Base-by-base conservation (phyloP, 371 early-diverging fungal species). In the Mortierella sp. region DNA sequence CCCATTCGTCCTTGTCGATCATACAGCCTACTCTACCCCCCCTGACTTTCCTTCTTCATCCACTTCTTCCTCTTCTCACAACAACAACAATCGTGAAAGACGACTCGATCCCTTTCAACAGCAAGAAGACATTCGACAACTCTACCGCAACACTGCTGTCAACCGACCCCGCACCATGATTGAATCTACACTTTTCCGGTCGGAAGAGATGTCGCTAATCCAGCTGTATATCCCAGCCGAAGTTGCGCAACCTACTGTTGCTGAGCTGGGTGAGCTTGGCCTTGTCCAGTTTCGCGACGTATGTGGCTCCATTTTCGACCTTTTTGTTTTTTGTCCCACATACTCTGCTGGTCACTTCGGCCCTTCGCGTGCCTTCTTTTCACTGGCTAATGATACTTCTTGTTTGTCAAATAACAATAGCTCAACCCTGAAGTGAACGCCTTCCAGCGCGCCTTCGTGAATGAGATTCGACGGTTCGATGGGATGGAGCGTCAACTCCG, bases 161-260 rank as follows among this genome's bases (percentile, higher is more conserved):
- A 70, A 31, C 19, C 48, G 75, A 72, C 26, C 28, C 2, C 69
- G 28, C 76, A 84, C 54, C 75, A 92, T 87, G 90, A 73, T 88
- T 44, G 82, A 87, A 59, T 86, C 90, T 55, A 91, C 89, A 31
- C 91, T 98, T 89, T 97, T 98, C 91, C 94, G 98, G 72, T 97
- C 97, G 88, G 98, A 98, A 90, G 95, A 95, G 89, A 98, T 98
- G 98, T 96, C 98, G 70, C 94, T 97, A 80, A 92, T 97, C 73
- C 97, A 97, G 91, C 91, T 98, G 73, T 98, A 97, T 90, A 96
- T 99, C 80, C 98, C 99, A 13, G 90, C 94, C 64, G 99, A 99
- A 90, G 95, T 97, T 57, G 96, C 97, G 10, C 97, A 96, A 81
- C 95, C 94, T 40, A 96, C 97, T 44, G 95, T 98, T 48, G 91